These are phyloP conservation scores for Dittrichia graveolens DNA, from an alignment of 129 eudicot genomes.

Conservation along the genomic window DNA sequence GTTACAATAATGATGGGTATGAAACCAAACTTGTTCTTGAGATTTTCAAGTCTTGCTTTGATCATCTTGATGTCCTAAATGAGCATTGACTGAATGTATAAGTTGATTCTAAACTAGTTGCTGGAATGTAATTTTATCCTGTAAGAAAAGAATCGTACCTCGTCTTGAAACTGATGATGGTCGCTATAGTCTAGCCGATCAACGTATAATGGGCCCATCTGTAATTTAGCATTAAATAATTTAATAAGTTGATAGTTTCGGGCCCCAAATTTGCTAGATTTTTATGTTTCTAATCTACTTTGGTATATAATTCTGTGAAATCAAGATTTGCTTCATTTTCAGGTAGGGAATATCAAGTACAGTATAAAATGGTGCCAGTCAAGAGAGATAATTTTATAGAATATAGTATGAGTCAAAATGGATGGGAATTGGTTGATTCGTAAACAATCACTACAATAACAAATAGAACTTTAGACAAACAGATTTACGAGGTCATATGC, in stretches of 20 bases:
- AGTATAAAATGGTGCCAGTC: neutral
- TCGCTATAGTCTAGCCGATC: slow-evolving; percentile 83
- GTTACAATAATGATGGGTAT: slow-evolving; percentile 59
- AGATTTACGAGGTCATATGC: neutral
- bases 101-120: neutral
- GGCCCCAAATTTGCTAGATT: neutral
- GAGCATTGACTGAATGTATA: slow-evolving; percentile 16
- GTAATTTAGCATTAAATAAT: slow-evolving; percentile 18
- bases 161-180: slow-evolving; percentile 59
- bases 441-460: neutral
- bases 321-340: neutral
- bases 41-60: slow-evolving; percentile 56
- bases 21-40: slow-evolving; percentile 47
- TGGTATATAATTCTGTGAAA: neutral
- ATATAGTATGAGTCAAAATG: neutral
- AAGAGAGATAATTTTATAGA: neutral
- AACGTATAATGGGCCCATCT: slow-evolving; percentile 66
- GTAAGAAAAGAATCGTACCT: slow-evolving; percentile 45
- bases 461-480: neutral
- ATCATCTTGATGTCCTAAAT: slow-evolving; percentile 63
- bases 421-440: neutral
- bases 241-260: neutral
- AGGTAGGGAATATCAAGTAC: neutral
- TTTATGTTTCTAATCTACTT: neutral
- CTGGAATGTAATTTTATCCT: neutral